Evolutionary conservation across 2,329 filamentous ascomycete genomes (phyloP), one percentile per base, ranked within the genome.

Genomic region (Aspergillus proliferans): DNA sequence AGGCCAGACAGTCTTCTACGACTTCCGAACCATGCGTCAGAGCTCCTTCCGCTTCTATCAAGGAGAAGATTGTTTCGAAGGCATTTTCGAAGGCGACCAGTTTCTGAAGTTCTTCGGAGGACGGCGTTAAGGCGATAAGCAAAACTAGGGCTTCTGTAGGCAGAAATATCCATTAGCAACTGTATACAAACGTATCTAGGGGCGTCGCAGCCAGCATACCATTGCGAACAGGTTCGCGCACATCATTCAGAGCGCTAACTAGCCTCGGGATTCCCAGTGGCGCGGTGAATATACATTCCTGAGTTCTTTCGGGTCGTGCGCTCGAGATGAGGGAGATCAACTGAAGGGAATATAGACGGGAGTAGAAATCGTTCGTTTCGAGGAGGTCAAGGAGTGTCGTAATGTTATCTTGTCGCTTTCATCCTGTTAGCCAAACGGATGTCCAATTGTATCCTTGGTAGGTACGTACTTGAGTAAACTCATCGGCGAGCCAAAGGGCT

Each of bases 21-120:
- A 88, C 81, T 52, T 92, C 86, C 39, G 88, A 89, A 14, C 93
- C 93, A 58, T 94, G 85, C 4, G 78, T 79, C 41, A 98, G 73
- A 2, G 85, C 86, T 0, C 93, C 93, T 61, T 98, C 93, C 0
- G 78, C 75, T 56, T 85, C 80, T 47, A 98, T 87, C 47, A 97
- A 84, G 41, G 77, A 77, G 65, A 97, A 96, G 22, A 94, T 75
- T 40, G 86, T 84, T 52, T 93, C 89, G 60, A 96, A 97, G 0
- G 91, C 88, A 75, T 89, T 92, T 62, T 96, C 90, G 58, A 96
- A 97, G 0, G 90, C 93, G 21, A 97, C 91, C 2, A 97, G 79
- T 68, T 97, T 97, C 65, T 97, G 91, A 46, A 98, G 81, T 60
- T 97, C 91, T 39, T 85, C 74, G 7, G 92, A 95, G 0, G 84